Base-by-base conservation (phyloP, 2,329 filamentous ascomycete species). In the Cryphonectria japonica region DNA sequence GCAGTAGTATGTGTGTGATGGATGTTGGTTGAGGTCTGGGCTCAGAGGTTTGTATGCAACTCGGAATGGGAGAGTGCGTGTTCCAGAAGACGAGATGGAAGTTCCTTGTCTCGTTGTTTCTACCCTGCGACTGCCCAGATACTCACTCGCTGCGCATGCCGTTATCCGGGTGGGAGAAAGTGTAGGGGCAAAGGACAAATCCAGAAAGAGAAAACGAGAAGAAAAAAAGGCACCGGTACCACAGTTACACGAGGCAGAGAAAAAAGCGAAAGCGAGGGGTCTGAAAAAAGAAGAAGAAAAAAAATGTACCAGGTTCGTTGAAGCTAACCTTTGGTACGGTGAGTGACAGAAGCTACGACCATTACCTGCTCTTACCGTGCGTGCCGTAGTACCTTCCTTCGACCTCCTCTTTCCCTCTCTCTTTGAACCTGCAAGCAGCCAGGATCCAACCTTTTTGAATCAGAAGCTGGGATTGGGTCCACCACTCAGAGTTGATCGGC, bases 401-500 rank as follows among this genome's bases (percentile, higher is more conserved):
- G 22, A 14, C 46, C 13, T 4, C 6, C n/a, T 46, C 37, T 22
- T 19, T 19, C 19, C 7, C 13, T 9, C 7, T n/a, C 32, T 37
- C 46, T 54, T 16, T 19, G 16, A 39, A 39, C 32, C 41, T 41
- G 22, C 52, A 32, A 16, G 37, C 41, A 14, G 14, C 57, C 26
- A 54, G 34, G 39, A 37, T 32, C 54, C 57, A 61, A 43, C 14
- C 29, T 57, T 59, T 59, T 59, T 57, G 32, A 57, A 57, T 39
- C 64, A 63, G 16, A 19, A 50, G 61, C 39, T 63, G 22, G 61
- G 39, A 46, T 34, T 16, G 64, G 64, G 50, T 41, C 46, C 64
- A 54, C 26, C 41, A 19, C 41, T 54, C 64, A 54, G 46, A 66
- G 64, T 66, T 39, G 64, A 57, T 26, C 46, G 64, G 50, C 64